A percentile compares a stretch with the other conserved stretches of the same genome.
These are phyloP conservation scores for Trichocladium uniseriatum DNA, from an alignment of 495 filamentous ascomycete species.

Conservation along the genomic window DNA sequence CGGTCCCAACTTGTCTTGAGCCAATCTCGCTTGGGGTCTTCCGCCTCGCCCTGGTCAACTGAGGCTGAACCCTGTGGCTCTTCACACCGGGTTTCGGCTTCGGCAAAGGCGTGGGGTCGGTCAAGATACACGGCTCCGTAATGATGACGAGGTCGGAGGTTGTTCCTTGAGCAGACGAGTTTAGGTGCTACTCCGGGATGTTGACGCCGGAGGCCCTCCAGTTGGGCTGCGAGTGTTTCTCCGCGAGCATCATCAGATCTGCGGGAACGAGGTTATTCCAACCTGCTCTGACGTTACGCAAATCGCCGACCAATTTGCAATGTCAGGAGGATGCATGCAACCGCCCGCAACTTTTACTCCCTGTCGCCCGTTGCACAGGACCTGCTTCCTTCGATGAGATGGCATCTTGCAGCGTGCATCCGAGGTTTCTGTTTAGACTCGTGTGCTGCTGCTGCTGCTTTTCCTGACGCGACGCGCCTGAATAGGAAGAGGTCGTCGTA, in stretches of 20 bases:
- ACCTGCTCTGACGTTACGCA: slow-evolving; percentile 20
- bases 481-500: not conserved
- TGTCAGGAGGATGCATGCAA: slow-evolving; percentile 1
- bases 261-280: slow-evolving; percentile 3
- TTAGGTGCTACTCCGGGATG: no score
- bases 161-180: no score
- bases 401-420: not conserved
- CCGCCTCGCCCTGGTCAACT: not conserved
- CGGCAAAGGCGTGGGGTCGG: no score
- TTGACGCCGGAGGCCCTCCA: no score
- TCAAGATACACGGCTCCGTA: no score
- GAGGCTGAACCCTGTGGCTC: slow-evolving; percentile 4
- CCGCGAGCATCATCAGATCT: not conserved
- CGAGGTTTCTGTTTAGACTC: not conserved
- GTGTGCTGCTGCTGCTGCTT: not conserved
- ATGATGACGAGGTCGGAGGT: no score
- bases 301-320: slow-evolving; percentile 24
- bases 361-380: not conserved
- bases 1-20: not conserved
- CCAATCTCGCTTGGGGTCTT: slow-evolving; percentile 5
- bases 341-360: slow-evolving; percentile 4
- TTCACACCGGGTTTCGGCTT: no score
- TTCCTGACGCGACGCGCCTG: not conserved
- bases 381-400: not conserved
- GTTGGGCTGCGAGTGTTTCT: no score